phyloP scores from a whole-genome alignment of 2,329 filamentous ascomycete genomes.

The Plenodomus lindquistii region DNA sequence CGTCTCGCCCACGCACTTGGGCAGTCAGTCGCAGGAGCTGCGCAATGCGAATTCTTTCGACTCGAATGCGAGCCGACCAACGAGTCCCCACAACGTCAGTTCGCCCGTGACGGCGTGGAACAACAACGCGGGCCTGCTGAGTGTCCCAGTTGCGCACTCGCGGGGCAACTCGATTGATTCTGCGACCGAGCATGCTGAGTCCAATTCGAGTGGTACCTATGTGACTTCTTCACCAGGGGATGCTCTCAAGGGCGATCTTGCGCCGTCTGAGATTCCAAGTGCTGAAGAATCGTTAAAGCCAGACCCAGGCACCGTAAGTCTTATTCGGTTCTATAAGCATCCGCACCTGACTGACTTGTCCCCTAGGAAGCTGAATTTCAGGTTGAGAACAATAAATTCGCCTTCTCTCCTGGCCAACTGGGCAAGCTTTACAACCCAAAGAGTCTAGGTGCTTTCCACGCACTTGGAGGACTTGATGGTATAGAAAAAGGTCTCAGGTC shows the following conservation, averaged over 20 bases:
- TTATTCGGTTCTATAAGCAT: neutral
- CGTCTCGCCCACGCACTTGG: slow-evolving; percentile 28
- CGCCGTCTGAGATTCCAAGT: slow-evolving; percentile 60
- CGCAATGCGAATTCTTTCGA: slow-evolving; percentile 66
- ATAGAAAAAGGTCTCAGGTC: slow-evolving; percentile 74
- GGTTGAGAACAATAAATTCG: slow-evolving; percentile 76
- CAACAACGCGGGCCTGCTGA: slow-evolving; percentile 62
- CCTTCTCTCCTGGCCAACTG: slow-evolving; percentile 79
- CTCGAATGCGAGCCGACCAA: slow-evolving; percentile 65
- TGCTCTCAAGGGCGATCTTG: slow-evolving; percentile 46
- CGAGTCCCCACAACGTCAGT: slow-evolving; percentile 69
- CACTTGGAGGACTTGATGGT: slow-evolving; percentile 72
- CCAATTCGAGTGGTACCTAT: slow-evolving; percentile 63
- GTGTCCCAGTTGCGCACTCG: slow-evolving; percentile 66
- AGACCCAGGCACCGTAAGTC: slow-evolving; percentile 68
- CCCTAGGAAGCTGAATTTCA: slow-evolving; percentile 63
- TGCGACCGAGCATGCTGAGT: slow-evolving; percentile 57
- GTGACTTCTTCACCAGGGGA: slow-evolving; percentile 52
- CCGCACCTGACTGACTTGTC: neutral
- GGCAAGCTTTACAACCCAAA: slow-evolving; percentile 82
- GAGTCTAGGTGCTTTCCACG: slow-evolving; percentile 73
- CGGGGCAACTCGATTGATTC: slow-evolving; percentile 70
- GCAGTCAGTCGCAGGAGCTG: slow-evolving; percentile 50
- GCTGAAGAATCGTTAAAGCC: slow-evolving; percentile 73
- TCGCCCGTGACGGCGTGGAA: slow-evolving; percentile 61